Evolutionary conservation across 371 early-diverging fungal genomes (phyloP), one percentile per base, ranked within the genome.

Genomic region (Encephalitozoon hellem): DNA sequence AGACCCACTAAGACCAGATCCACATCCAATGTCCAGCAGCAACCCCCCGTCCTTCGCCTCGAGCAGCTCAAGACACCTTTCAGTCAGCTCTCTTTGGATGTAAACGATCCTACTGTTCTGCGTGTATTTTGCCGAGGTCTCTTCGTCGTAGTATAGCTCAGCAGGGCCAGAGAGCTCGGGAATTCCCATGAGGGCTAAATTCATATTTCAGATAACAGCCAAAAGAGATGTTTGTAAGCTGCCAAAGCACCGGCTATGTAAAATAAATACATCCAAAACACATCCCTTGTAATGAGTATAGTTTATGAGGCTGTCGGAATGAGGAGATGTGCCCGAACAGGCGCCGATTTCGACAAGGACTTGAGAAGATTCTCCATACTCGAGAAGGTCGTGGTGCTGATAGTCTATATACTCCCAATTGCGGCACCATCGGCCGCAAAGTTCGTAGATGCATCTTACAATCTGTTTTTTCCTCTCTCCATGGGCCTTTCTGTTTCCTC

Each of bases 11-110:
- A 94, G 87, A 11, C 96, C 96, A 4, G 91, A 92, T 49, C 94
- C 96, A 83, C 94, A 94, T n/a, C 95, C 94, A 73, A 95, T 90
- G 82, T 95, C 95, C n/a, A 95, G 87, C 54, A 98, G 81, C 43
- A 87, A 39, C 12, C 53, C 65, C 23, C 74, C 69, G 42, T 72
- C 41, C 34, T 72, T 52, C 23, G 77, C 43, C 38, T 77, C 77
- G 25, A 84, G 54, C 11, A 86, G 70, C 9, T 82, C 83, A n/a
- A 83, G 26, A 52, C 82, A 82, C 26, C 75, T 79, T 34, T 66
- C 43, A 25, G 84, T 74, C 8, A 86, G 78, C 54, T 74, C 78
- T 59, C 52, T 52, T 67, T 86, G 86, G 47, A 82, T 78, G 51
- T 80, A 67, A 30, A 64, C 74, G 49, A 83, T 80, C 65, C 83